Evolutionary conservation across 2,329 filamentous ascomycete species (phyloP).

Genomic region (Phialemonium atrogriseum): DNA sequence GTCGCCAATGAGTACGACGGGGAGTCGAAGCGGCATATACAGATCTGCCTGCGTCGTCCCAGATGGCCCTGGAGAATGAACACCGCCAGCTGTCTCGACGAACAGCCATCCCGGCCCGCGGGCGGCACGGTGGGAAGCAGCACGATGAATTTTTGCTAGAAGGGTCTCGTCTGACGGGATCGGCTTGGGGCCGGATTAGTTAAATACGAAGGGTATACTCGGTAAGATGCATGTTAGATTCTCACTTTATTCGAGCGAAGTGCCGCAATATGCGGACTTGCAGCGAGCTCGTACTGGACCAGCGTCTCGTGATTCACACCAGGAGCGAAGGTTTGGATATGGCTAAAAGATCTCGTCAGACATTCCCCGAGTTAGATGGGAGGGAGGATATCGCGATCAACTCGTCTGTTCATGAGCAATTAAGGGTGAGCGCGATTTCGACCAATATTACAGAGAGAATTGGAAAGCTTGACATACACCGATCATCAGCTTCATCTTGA

Average conservation of each 20-base stretch:
- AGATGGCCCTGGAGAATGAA: conserved; percentile 70
- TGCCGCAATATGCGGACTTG: conserved; percentile 73
- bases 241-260: conserved; percentile 32
- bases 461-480: conserved; percentile 39
- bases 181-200: too few relatives aligned
- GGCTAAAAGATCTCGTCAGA: conserved; percentile 30
- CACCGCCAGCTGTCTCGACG: conserved; percentile 75
- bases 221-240: not conserved
- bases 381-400: not conserved
- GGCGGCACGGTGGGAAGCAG: conserved; percentile 33
- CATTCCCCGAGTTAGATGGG: conserved; percentile 1
- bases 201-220: not conserved
- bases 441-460: too few relatives aligned
- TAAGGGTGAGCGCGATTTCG: too few relatives aligned
- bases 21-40: conserved; percentile 65
- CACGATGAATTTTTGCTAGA: conserved; percentile 36
- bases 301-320: conserved; percentile 45
- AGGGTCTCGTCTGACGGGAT: conserved; percentile 43
- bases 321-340: conserved; percentile 52
- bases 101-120: conserved; percentile 50
- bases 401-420: too few relatives aligned
- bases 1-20: conserved; percentile 68
- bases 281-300: conserved; percentile 63
- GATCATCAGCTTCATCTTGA: conserved; percentile 59
- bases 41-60: conserved; percentile 71